Percentiles rank a stretch among this genome's conserved stretches.
phyloP scores from a whole-genome alignment of 768 basidiomycete genomes.

The Podaxis sp. region DNA sequence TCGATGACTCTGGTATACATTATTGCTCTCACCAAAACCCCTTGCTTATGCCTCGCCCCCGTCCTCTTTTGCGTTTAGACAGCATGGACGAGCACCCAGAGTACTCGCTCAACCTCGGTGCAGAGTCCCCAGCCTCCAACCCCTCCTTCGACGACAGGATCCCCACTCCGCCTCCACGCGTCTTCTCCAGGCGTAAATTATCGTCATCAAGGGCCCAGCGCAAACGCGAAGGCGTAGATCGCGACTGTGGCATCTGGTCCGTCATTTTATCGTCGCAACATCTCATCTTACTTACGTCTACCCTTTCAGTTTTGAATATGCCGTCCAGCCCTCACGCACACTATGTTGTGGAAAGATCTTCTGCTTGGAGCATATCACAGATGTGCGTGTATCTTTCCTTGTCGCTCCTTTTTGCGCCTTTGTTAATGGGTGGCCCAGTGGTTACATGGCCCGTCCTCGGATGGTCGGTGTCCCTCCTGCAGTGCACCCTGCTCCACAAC shows the following conservation, averaged over 20 bases:
- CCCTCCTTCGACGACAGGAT: background rate
- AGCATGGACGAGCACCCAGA: conserved; percentile 27
- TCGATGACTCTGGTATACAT: background rate
- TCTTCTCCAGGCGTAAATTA: background rate
- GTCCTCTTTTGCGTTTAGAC: conserved; percentile 13
- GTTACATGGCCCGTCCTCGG: conserved; percentile 30
- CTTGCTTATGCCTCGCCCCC: background rate
- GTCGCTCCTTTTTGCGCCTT: background rate
- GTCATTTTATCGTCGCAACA: background rate
- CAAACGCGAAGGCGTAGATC: background rate
- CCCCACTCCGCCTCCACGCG: background rate
- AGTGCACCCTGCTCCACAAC: conserved; percentile 27
- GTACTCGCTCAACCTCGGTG: conserved; percentile 25
- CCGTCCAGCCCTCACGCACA: conserved; percentile 28
- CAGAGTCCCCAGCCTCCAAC: conserved; percentile 21
- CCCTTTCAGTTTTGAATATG: conserved; percentile 27
- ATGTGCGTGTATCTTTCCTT: conserved; percentile 21
- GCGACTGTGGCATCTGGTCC: conserved; percentile 13
- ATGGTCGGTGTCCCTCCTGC: conserved; percentile 32
- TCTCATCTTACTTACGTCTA: background rate
- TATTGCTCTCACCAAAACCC: background rate
- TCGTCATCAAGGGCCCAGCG: background rate
- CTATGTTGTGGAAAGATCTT: conserved; percentile 32
- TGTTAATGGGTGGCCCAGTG: conserved; percentile 21
- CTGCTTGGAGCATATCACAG: conserved; percentile 29